Evolutionary conservation across 495 filamentous ascomycete genomes (phyloP).

Genomic region (Hypoxylon fragiforme): DNA sequence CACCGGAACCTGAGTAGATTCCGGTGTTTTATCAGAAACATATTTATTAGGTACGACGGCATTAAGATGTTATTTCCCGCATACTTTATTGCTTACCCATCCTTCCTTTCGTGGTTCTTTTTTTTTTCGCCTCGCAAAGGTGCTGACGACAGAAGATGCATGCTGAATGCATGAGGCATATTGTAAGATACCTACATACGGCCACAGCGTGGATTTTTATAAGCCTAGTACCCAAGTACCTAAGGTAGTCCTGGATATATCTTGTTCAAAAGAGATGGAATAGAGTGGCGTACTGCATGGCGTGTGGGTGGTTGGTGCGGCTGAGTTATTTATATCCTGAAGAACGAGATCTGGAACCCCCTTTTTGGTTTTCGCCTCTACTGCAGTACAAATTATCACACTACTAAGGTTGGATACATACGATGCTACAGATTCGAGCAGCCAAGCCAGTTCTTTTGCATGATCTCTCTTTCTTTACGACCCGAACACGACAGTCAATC

Average conservation of each 20-base stretch:
- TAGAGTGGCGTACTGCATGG: not conserved
- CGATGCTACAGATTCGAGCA: not conserved
- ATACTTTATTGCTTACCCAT: too few species aligned
- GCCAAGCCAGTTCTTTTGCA: not conserved
- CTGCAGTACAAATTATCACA: not conserved
- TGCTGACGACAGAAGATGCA: conserved; percentile 5
- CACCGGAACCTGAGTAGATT: too few species aligned
- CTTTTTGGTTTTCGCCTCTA: not conserved
- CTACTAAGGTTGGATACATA: not conserved
- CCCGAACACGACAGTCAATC: conserved; percentile 1
- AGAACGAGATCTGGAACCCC: not conserved
- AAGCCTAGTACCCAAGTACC: too few species aligned
- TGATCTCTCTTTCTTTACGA: conserved; percentile 1
- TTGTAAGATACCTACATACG: conserved; percentile 16
- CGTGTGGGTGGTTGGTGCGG: conserved; percentile 16
- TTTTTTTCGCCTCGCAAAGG: conserved; percentile 10
- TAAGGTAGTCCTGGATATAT: too few species aligned
- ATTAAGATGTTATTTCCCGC: too few species aligned
- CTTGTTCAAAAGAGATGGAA: too few species aligned
- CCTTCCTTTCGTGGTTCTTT: conserved; percentile 7
- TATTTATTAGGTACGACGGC: too few species aligned
- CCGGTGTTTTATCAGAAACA: too few species aligned
- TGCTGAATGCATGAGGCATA: conserved; percentile 28
- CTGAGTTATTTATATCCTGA: conserved; percentile 20
- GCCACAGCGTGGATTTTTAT: conserved; percentile 8